A percentile compares a stretch with the other conserved stretches of the same genome.
These are phyloP conservation scores for Ottelia alismoides DNA, from an alignment of 106 monocot genomes.

Conservation along the genomic window DNA sequence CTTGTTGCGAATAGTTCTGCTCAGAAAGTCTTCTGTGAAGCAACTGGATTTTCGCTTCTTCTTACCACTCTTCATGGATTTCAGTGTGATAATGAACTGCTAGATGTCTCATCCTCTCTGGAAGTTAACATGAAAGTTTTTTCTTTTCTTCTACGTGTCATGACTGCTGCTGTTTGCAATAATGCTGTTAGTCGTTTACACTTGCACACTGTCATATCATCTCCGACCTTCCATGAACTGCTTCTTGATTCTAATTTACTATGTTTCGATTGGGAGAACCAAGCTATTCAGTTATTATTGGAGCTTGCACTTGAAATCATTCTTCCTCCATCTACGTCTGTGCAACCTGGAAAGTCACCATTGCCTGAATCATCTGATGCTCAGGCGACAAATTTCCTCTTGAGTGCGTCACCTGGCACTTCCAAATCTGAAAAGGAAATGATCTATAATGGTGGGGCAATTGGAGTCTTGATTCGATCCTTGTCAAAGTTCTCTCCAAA, in stretches of 20 bases:
- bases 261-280: constrained; percentile 77
- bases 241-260: constrained; percentile 80
- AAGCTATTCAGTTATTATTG: constrained; percentile 70
- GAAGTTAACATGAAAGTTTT: constrained; percentile 47
- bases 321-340: constrained; percentile 50
- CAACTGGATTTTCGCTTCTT: constrained; percentile 95
- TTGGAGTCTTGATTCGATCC: constrained; percentile 69
- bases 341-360: constrained; percentile 24
- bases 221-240: constrained; percentile 85
- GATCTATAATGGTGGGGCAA: constrained; percentile 80
- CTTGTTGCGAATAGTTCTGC: constrained; percentile 72
- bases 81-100: constrained; percentile 34
- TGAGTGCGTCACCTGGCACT: constrained; percentile 20
- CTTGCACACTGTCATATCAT: constrained; percentile 69
- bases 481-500: constrained; percentile 84
- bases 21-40: constrained; percentile 88
- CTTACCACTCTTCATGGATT: constrained; percentile 77
- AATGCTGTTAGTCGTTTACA: constrained; percentile 70
- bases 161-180: constrained; percentile 75
- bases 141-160: constrained; percentile 67
- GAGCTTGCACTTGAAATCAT: constrained; percentile 92
- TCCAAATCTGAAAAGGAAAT: constrained; percentile 39
- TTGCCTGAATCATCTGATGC: constrained; percentile 32
- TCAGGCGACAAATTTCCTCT: constrained; percentile 32
- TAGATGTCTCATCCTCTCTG: constrained; percentile 26